These are phyloP conservation scores for Prunus mume DNA, from an alignment of 306 rosid genomes.

Conservation along the genomic window DNA sequence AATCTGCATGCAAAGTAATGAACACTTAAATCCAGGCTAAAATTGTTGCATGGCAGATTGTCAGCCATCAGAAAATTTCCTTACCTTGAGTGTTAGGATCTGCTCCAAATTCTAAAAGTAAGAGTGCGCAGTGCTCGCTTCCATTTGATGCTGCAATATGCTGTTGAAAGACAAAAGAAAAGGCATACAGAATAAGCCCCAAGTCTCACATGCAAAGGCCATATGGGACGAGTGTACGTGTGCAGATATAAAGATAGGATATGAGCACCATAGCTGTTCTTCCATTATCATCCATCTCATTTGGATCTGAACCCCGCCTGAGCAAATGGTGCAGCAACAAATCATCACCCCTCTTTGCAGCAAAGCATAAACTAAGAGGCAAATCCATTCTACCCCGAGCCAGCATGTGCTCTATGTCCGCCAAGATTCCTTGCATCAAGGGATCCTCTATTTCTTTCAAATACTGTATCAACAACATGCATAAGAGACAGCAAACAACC, in stretches of 20 bases:
- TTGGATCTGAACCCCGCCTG: conserved; percentile 59
- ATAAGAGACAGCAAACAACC: neutral
- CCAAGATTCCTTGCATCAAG: conserved; percentile 42
- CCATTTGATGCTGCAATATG: conserved; percentile 67
- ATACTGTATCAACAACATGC: conserved; percentile 38
- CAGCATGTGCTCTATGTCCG: conserved; percentile 53
- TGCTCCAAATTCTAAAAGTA: conserved; percentile 58
- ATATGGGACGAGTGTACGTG: neutral
- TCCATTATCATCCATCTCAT: conserved; percentile 53
- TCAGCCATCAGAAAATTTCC: neutral
- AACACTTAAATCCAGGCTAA: neutral
- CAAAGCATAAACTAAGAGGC: conserved; percentile 64
- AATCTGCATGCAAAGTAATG: conserved; percentile 35
- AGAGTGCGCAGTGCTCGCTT: conserved; percentile 39
- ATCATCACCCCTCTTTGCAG: conserved; percentile 52
- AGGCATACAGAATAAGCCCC: neutral
- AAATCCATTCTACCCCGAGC: conserved; percentile 54
- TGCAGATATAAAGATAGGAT: neutral
- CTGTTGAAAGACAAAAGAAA: conserved; percentile 37
- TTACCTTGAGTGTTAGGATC: conserved; percentile 64
- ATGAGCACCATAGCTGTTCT: conserved; percentile 58
- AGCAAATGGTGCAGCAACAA: conserved; percentile 48
- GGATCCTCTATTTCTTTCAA: conserved; percentile 39
- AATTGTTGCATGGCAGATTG: neutral
- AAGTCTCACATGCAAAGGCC: conserved; percentile 5